Percentiles rank a stretch among this genome's conserved stretches.
These are phyloP conservation scores for Saitozyma podzolica DNA, from an alignment of 768 basidiomycete genomes.

Conservation along the genomic window DNA sequence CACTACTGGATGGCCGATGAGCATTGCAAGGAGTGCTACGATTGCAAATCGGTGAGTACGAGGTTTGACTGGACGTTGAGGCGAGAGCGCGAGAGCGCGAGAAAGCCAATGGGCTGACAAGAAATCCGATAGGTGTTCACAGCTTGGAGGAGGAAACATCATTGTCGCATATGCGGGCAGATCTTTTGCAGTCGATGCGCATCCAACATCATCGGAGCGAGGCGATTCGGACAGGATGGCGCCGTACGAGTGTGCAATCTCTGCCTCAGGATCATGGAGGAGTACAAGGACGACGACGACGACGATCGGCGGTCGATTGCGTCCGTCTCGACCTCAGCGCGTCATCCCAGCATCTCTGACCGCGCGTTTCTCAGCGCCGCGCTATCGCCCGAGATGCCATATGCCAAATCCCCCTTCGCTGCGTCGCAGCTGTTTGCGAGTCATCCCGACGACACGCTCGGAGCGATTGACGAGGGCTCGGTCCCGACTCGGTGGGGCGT, in stretches of 20 bases:
- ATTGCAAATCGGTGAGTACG: constrained; percentile 73
- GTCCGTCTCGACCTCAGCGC: constrained; percentile 66
- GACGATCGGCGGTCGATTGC: constrained; percentile 81
- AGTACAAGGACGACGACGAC: constrained; percentile 86
- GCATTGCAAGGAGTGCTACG: constrained; percentile 91
- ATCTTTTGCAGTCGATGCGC: constrained; percentile 98
- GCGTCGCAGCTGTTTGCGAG: constrained; percentile 78
- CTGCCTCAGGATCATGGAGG: constrained; percentile 87
- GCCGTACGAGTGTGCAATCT: constrained; percentile 94
- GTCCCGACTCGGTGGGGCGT: constrained; percentile 24
- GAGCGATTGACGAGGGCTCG: constrained; percentile 34
- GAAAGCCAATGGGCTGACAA: constrained; percentile 3
- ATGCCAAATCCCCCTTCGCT: constrained; percentile 82
- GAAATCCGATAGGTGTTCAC: constrained; percentile 61
- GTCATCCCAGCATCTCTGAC: constrained; percentile 58
- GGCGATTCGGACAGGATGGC: constrained; percentile 90
- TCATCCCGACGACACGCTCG: constrained; percentile 37
- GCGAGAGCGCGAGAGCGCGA: not conserved
- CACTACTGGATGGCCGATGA: constrained; percentile 99
- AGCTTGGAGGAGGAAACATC: constrained; percentile 91
- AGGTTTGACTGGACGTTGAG: not conserved
- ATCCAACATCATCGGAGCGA: constrained; percentile 91
- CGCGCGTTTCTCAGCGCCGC: constrained; percentile 54
- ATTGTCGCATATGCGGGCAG: constrained; percentile 98
- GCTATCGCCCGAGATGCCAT: constrained; percentile 64